Evolutionary conservation across 1,139 yeast genomes (phyloP).

Genomic region (Blastobotrys ciferrii): DNA sequence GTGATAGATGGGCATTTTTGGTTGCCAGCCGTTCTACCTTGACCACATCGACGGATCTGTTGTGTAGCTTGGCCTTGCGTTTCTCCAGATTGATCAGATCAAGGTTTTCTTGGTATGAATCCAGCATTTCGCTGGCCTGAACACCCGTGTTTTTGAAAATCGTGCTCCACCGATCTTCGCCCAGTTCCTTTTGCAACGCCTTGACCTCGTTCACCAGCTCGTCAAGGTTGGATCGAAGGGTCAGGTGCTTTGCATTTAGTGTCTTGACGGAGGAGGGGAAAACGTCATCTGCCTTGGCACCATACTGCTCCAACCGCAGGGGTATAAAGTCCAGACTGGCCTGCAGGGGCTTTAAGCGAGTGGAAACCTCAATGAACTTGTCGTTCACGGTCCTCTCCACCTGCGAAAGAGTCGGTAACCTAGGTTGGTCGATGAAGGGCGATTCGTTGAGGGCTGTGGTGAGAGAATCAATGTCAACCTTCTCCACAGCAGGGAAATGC

Average conservation of each 20-base stretch:
- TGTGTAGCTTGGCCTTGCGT: slow-evolving; percentile 15
- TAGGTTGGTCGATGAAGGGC: slow-evolving; percentile 25
- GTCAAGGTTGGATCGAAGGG: slow-evolving; percentile 44
- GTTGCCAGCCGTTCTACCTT: slow-evolving; percentile 21
- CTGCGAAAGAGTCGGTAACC: slow-evolving; percentile 31
- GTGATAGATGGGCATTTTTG: slow-evolving; percentile 24
- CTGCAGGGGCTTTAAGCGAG: slow-evolving; percentile 49
- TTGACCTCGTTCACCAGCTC: slow-evolving; percentile 43
- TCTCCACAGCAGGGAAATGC: slow-evolving; percentile 16
- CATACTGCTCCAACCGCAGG: slow-evolving; percentile 49
- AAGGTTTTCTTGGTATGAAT: slow-evolving; percentile 22
- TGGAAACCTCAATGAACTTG: slow-evolving; percentile 37
- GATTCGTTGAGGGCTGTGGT: slow-evolving; percentile 23
- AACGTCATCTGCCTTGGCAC: slow-evolving; percentile 34
- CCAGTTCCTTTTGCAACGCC: slow-evolving; percentile 45
- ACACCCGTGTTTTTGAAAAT: slow-evolving; percentile 27
- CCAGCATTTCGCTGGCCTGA: slow-evolving; percentile 28
- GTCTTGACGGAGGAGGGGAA: slow-evolving; percentile 40
- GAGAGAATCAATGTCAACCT: slow-evolving; percentile 22
- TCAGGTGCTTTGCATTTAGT: slow-evolving; percentile 44
- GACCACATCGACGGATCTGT: slow-evolving; percentile 9
- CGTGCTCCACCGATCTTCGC: slow-evolving; percentile 56
- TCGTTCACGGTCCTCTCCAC: slow-evolving; percentile 34
- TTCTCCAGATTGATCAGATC: slow-evolving; percentile 16
- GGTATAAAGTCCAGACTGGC: slow-evolving; percentile 65